A percentile compares a stretch with the other conserved stretches of the same genome.
phyloP scores from a whole-genome alignment of 805 yeast genomes.

The Yamadazyma insecticola region DNA sequence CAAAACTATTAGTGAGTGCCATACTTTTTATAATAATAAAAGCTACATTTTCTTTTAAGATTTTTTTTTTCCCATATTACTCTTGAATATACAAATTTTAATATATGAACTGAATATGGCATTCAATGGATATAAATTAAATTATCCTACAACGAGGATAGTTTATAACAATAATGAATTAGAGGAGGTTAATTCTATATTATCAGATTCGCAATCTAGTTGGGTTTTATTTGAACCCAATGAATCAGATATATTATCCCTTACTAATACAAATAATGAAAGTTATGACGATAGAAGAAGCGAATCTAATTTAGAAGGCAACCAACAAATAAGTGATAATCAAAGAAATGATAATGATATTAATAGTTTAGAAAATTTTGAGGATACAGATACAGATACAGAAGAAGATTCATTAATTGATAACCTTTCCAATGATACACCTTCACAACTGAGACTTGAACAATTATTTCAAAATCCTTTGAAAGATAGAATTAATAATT shows the following conservation, averaged over 20 bases:
- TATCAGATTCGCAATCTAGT: conserved; percentile 20
- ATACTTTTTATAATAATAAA: too few relatives aligned
- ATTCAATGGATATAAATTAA: conserved; percentile 13
- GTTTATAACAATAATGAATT: conserved; percentile 10
- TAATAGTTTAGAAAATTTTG: too few relatives aligned
- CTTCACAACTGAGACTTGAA: conserved; percentile 7
- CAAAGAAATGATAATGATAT: conserved; percentile 11
- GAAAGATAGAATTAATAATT: conserved; percentile 14
- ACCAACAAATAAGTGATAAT: conserved; percentile 1
- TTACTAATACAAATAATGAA: conserved; percentile 16
- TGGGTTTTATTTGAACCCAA: conserved; percentile 28
- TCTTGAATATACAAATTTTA: not conserved
- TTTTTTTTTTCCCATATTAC: not conserved
- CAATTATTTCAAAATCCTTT: conserved; percentile 5
- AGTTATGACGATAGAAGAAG: conserved; percentile 2
- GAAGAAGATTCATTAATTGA: conserved; percentile 8
- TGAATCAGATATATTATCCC: conserved; percentile 25
- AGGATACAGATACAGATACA: conserved; percentile 8
- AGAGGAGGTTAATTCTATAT: conserved; percentile 14
- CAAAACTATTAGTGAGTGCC: too few relatives aligned
- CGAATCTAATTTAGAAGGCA: conserved; percentile 1
- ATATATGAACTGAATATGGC: conserved; percentile 9
- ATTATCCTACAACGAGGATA: conserved; percentile 13
- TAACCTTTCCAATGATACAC: conserved; percentile 11
- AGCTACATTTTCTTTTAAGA: too few relatives aligned